These are phyloP conservation scores for Pneumocystis oryctolagi DNA, from an alignment of 1,139 yeast species.

Conservation along the genomic window DNA sequence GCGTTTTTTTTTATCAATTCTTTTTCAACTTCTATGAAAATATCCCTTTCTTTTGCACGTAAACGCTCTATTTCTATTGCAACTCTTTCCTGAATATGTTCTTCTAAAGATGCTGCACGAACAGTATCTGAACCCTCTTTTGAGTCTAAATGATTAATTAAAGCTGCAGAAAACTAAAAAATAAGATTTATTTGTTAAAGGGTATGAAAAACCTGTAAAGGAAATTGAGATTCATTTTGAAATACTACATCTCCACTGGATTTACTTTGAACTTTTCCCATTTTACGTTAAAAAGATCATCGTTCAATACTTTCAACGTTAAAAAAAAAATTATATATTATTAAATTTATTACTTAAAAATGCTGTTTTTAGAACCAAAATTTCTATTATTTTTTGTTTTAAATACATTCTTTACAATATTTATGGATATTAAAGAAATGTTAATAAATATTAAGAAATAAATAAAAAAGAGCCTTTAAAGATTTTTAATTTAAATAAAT, in stretches of 20 bases:
- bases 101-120: constrained; percentile 64
- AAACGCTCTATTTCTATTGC: constrained; percentile 47
- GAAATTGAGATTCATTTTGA: neutral
- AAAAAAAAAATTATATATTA: neutral
- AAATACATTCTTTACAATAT: too few species aligned
- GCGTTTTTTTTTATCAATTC: constrained; percentile 24
- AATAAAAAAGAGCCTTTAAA: too few species aligned
- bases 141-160: neutral
- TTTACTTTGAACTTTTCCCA: neutral
- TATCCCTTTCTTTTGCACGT: constrained; percentile 42
- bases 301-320: too few species aligned
- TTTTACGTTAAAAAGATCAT: neutral
- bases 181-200: neutral
- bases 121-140: constrained; percentile 26
- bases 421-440: too few species aligned
- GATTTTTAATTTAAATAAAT: too few species aligned
- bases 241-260: neutral
- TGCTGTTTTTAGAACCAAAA: neutral
- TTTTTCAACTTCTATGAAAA: constrained; percentile 40
- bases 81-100: constrained; percentile 63
- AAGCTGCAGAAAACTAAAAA: neutral
- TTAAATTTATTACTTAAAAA: too few species aligned
- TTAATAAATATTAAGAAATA: too few species aligned
- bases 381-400: too few species aligned
- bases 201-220: neutral